phyloP scores from a whole-genome alignment of 352 stramenopile species.

The Phytophthora hibernalis region DNA sequence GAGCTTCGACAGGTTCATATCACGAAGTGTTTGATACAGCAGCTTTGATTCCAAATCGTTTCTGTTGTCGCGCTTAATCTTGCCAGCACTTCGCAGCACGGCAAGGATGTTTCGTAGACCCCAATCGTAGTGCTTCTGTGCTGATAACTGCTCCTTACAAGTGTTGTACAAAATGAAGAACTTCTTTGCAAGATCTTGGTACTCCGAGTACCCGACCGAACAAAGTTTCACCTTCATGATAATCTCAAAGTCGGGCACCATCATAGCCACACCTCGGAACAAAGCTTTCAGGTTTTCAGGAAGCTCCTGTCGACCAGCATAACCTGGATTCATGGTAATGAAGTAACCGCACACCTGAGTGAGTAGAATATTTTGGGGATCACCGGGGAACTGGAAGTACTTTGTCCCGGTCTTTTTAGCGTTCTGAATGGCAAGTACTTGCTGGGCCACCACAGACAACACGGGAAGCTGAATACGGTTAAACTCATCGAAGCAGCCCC shows the following conservation, averaged over 20 bases:
- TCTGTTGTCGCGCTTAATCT: slow-evolving; percentile 92
- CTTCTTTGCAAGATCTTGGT: slow-evolving; percentile 92
- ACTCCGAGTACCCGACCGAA: slow-evolving; percentile 95
- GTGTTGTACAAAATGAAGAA: slow-evolving; percentile 93
- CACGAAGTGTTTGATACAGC: slow-evolving; percentile 90
- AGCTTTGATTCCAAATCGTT: slow-evolving; percentile 91
- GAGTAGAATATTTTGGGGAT: slow-evolving; percentile 97
- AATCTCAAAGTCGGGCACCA: slow-evolving; percentile 94
- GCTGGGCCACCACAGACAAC: slow-evolving; percentile 97
- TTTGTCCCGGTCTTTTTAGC: slow-evolving; percentile 96
- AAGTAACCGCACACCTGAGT: slow-evolving; percentile 97
- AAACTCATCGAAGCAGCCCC: slow-evolving; percentile 99
- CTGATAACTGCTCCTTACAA: slow-evolving; percentile 92
- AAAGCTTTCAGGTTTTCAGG: slow-evolving; percentile 99
- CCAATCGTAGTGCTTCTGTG: slow-evolving; percentile 95
- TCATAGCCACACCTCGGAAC: slow-evolving; percentile 92
- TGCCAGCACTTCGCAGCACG: slow-evolving; percentile 88
- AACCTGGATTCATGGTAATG: slow-evolving; percentile 99
- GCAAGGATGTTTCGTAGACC: slow-evolving; percentile 92
- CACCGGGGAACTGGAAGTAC: slow-evolving; percentile 98
- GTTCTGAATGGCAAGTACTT: slow-evolving; percentile 98
- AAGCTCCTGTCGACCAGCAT: slow-evolving; percentile 97
- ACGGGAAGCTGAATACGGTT: slow-evolving; percentile 97
- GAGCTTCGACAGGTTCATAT: slow-evolving; percentile 99
- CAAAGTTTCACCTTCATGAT: slow-evolving; percentile 97